Conservation (phyloP, 345 rosid genomes). For the Isatis tinctoria region DNA sequence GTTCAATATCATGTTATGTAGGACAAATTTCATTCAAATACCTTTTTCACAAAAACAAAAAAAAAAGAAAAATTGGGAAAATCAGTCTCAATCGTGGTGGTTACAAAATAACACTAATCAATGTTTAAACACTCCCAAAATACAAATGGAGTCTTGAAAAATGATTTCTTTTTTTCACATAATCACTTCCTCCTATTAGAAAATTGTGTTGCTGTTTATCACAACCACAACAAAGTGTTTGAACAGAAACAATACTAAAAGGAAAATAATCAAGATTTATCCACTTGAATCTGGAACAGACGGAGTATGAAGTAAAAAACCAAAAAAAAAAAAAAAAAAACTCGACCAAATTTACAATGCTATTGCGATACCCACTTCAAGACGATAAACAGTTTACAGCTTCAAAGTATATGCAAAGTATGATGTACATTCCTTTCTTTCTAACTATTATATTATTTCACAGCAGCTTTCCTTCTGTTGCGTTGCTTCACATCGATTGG, state of each 20-base stretch:
- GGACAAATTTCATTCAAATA: neutral
- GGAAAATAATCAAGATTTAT: too few species aligned
- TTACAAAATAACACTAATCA: neutral
- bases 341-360: conserved; percentile 1
- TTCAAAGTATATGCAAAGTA: neutral
- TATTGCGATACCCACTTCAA: neutral
- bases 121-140: neutral
- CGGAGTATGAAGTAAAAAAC: neutral
- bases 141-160: neutral
- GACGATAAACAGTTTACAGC: neutral
- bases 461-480: conserved; percentile 35
- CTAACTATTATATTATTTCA: neutral
- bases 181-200: neutral
- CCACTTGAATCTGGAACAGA: too few species aligned
- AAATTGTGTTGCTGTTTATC: neutral
- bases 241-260: too few species aligned
- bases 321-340: too few species aligned
- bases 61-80: too few species aligned
- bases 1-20: neutral
- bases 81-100: neutral
- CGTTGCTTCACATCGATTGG: conserved; percentile 55
- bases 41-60: too few species aligned
- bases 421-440: neutral
- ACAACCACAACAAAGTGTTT: neutral
- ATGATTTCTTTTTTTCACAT: neutral